Evolutionary conservation across 495 filamentous ascomycete genomes (phyloP), one percentile per base, ranked within the genome.

Genomic region (Neurospora sp.): DNA sequence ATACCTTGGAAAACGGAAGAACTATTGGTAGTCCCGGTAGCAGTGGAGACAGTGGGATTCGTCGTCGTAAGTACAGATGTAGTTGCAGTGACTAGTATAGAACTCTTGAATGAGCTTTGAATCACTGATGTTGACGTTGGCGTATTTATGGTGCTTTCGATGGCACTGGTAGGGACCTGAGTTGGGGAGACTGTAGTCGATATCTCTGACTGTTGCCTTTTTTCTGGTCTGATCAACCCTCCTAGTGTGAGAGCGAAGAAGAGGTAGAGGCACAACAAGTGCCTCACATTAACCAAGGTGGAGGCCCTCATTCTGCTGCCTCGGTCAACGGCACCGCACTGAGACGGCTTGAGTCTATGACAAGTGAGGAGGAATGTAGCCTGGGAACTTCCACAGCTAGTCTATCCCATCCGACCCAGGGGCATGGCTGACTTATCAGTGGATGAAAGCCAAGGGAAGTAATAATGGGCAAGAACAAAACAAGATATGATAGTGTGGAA

Each of bases 191-290:
- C n/a, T 20, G 31, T 35, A 41, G 9, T 44, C 22, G 16, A 76
- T 75, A 69, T 82, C 75, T 71, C 81, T 78, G 27, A 65, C 27
- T 65, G 53, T 65, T 65, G 53, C 14, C 53, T 65, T 65, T 12
- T 65, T 35, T 65, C 53, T 65, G 27, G 53, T 72, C 76, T 81
- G 53, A 65, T 73, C 39, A 73, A 68, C 14, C 47, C 73, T 3
- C 41, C 77, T 10, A 74, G 74, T 3, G 71, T 76, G 22, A 71
- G 31, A 47, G 75, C 44, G 59, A 79, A 72, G 61, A 75, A 70
- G 10, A 81, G 31, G 70, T 71, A 44, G 3, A 82, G 68, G 59
- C 77, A 82, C 59, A 83, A 74, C 71, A 83, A 68, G 35, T 39
- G 35, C 68, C 35, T 41, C 68, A n/a, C n/a, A 45, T 45, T 7